Evolutionary conservation across 176 grass and related monocot species (phyloP).

Genomic region (Oryza meridionalis): DNA sequence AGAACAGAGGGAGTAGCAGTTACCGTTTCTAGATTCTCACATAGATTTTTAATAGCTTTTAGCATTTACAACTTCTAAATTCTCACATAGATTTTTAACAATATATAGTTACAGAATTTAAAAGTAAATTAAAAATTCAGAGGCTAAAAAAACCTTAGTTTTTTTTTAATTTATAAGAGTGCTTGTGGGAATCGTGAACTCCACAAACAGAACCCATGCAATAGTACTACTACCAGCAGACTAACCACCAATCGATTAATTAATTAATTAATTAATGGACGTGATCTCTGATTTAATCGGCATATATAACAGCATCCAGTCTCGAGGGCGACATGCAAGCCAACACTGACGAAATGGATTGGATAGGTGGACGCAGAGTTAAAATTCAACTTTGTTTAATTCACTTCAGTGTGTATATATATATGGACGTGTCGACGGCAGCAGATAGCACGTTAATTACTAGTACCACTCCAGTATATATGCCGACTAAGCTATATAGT

Average conservation of each 20-base stretch:
- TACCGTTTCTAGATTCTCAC: no score
- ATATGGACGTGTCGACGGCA: not conserved
- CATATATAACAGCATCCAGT: not conserved
- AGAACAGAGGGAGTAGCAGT: no score
- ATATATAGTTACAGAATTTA: no score
- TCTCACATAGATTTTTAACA: no score
- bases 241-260: not conserved
- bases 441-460: not conserved
- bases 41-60: no score
- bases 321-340: not conserved
- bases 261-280: not conserved
- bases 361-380: not conserved
- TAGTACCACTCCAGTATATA: not conserved
- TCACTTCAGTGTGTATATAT: not conserved
- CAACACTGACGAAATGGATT: not conserved
- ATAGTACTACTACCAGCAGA: not conserved
- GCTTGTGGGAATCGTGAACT: no score
- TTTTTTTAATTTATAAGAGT: no score
- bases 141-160: no score
- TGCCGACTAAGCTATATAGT: no score
- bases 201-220: no score
- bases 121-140: no score
- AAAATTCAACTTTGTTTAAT: not conserved
- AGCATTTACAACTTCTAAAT: no score
- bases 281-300: slow-evolving; percentile 11